Base-by-base conservation (phyloP, 495 filamentous ascomycete species). In the Aeminium ludgeri region DNA sequence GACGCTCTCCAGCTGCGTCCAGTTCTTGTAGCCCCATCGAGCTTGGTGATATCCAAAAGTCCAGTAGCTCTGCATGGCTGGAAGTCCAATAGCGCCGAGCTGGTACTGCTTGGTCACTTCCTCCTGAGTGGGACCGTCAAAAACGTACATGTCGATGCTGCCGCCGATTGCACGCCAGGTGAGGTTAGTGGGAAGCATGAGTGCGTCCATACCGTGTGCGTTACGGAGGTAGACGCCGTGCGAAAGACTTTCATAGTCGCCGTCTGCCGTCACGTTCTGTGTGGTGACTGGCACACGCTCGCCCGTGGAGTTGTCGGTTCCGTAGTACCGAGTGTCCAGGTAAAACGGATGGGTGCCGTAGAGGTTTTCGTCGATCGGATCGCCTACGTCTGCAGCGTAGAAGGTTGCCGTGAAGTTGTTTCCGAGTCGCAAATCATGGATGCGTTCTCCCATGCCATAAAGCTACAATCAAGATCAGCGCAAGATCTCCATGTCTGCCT, bases 91-190 rank as follows among this genome's bases (percentile, higher is more conserved):
- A 10, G 69, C 72, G 46, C 65, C 65, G 16, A 55, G 28, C 40
- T 73, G 68, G 43, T 74, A 78, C 32, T 69, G 64, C 48, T 62
- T 65, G 20, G 72, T 74, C 6, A 77, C 70, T 20, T 70, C 70
- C 17, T 52, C 58, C 37, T 67, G 67, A 0, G 64, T 66, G 5
- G 74, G 74, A 0, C 74, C 74, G 28, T 72, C 60, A 46, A 70
- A 77, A 59, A 79, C 69, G 40, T 73, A 76, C 41, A 78, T 53
- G 44, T 78, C 73, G 33, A 79, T 66, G 48, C 62, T 71, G 15
- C 74, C 74, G 40, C 74, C 74, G 2, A 79, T 53, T 1, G 74
- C 66, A 30, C 83, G 72, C 82, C 83, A 91, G 3, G 78, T 84
- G 48, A 91, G 67, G 38, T 73, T 76, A 3, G 72, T 55, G 1